These are phyloP conservation scores for Cystofilobasidium macerans DNA, from an alignment of 768 basidiomycete species.

Conservation along the genomic window DNA sequence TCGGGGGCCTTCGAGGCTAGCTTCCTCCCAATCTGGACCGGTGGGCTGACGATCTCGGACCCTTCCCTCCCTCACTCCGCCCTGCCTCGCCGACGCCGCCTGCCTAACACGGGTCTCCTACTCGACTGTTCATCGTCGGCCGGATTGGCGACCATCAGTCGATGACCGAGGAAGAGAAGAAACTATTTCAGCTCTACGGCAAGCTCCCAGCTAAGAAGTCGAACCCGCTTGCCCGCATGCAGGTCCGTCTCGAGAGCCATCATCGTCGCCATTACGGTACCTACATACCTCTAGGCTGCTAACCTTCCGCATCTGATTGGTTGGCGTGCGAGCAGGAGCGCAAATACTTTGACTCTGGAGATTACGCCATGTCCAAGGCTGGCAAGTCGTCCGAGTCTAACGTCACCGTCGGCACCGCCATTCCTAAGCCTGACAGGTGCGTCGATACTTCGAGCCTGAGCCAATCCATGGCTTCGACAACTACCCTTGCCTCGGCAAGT, in stretches of 20 bases:
- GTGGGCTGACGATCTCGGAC: slow-evolving; percentile 2
- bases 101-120: no score
- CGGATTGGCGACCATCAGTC: slow-evolving; percentile 44
- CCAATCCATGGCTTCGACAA: no score
- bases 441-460: slow-evolving; percentile 36
- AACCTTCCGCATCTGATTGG: neutral
- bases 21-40: slow-evolving; percentile 25
- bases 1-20: slow-evolving; percentile 6
- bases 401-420: slow-evolving; percentile 81
- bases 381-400: slow-evolving; percentile 61
- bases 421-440: slow-evolving; percentile 95
- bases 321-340: slow-evolving; percentile 58
- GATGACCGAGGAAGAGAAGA: slow-evolving; percentile 78
- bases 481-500: neutral
- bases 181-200: slow-evolving; percentile 87
- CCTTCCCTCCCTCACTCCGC: slow-evolving; percentile 19
- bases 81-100: slow-evolving; percentile 2
- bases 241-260: slow-evolving; percentile 35
- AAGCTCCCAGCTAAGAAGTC: slow-evolving; percentile 82
- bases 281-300: no score
- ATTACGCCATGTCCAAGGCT: slow-evolving; percentile 94
- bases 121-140: neutral
- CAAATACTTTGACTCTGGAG: slow-evolving; percentile 98
- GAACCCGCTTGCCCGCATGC: slow-evolving; percentile 83
- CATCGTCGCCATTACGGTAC: no score